phyloP scores from a whole-genome alignment of 139 green algal genomes.

The Auxenochlorella pyrenoidosa region DNA sequence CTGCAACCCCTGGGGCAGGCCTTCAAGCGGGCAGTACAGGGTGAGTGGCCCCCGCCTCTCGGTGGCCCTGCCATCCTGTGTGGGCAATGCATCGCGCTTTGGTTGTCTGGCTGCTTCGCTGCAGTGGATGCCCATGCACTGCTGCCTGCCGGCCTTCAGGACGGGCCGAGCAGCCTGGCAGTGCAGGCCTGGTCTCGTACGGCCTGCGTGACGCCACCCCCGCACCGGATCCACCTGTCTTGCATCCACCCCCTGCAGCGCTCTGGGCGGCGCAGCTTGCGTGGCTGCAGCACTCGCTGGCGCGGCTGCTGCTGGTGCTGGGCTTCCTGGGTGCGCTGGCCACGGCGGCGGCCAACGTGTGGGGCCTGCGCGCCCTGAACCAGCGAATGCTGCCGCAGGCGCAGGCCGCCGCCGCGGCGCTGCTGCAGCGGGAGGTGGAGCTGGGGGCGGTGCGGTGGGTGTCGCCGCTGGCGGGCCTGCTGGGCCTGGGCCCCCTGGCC shows the following conservation, averaged over 20 bases:
- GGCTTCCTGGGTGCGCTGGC: conserved; percentile 27
- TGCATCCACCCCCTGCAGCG: conserved; percentile 3
- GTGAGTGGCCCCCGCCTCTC: neutral
- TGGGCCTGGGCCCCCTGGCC: conserved; percentile 64
- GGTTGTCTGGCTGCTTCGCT: neutral
- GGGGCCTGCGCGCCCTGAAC: conserved; percentile 56
- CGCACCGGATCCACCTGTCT: neutral
- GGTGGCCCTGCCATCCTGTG: too few species aligned
- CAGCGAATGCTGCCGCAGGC: conserved; percentile 27
- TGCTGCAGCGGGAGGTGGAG: conserved; percentile 50
- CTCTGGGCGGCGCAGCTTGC: conserved; percentile 21
- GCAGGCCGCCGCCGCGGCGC: neutral
- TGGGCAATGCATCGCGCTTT: too few species aligned
- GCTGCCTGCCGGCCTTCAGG: too few species aligned
- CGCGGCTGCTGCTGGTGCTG: conserved; percentile 19
- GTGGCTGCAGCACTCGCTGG: conserved; percentile 23
- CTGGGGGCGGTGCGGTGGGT: conserved; percentile 62
- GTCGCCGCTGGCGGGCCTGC: conserved; percentile 55
- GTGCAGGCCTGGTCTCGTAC: too few species aligned
- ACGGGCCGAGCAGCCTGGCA: too few species aligned
- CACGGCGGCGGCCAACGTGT: conserved; percentile 54
- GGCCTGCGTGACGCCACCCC: neutral
- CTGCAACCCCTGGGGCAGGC: conserved; percentile 4
- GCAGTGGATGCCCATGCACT: neutral
- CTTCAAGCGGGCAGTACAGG: neutral